Conservation (phyloP, 1,284 basidiomycete genomes). For the Ganoderma lucidum region DNA sequence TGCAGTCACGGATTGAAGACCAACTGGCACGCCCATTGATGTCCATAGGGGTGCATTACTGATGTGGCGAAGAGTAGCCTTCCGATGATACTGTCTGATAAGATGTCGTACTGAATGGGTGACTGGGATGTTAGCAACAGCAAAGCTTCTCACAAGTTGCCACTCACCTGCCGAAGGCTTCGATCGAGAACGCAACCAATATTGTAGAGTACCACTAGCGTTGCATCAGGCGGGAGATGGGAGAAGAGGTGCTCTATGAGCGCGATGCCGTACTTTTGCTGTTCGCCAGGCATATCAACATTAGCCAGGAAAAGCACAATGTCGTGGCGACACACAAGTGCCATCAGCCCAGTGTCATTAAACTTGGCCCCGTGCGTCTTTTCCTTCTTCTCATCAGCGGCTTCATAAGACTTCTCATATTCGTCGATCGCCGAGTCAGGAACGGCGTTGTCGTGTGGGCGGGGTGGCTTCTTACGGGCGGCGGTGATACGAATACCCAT, state of each 20-base stretch:
- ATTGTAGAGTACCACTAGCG: constrained; percentile 45
- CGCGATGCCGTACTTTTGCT: constrained; percentile 48
- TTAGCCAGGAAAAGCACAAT: constrained; percentile 47
- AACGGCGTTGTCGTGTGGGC: constrained; percentile 26
- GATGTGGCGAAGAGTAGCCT: constrained; percentile 44
- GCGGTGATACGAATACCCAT: constrained; percentile 37
- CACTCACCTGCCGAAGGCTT: constrained; percentile 41
- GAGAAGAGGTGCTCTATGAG: constrained; percentile 43
- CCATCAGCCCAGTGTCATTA: too few relatives aligned
- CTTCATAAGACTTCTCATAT: constrained; percentile 43
- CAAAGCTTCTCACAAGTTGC: background rate
- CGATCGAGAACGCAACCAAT: constrained; percentile 50
- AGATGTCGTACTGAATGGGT: constrained; percentile 41
- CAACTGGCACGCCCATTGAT: constrained; percentile 51
- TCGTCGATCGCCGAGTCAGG: constrained; percentile 44
- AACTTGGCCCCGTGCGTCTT: too few relatives aligned
- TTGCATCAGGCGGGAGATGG: constrained; percentile 41
- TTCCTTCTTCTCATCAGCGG: constrained; percentile 45
- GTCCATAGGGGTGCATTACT: constrained; percentile 51
- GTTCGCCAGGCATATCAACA: constrained; percentile 51
- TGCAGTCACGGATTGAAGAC: constrained; percentile 45
- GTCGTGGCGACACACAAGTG: background rate
- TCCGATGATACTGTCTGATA: constrained; percentile 31
- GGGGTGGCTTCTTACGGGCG: constrained; percentile 31
- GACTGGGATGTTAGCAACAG: background rate